Evolutionary conservation across 139 green algal genomes (phyloP).

Genomic region (Micractinium conductrix): DNA sequence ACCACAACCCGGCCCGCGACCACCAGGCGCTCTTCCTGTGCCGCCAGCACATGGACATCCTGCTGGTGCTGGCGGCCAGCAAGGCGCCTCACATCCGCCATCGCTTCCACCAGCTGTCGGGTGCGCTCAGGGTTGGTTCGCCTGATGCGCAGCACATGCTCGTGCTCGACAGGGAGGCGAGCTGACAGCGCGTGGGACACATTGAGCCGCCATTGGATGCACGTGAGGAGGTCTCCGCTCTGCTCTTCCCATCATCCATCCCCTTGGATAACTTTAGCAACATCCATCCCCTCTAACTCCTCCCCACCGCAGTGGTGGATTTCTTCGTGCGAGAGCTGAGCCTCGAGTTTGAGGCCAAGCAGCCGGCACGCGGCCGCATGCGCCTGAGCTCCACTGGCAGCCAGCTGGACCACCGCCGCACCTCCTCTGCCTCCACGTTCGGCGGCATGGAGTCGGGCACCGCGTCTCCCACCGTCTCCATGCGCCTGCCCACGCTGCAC

Average conservation of each 20-base stretch:
- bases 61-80: conserved; percentile 44
- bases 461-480: background rate
- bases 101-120: conserved; percentile 56
- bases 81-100: conserved; percentile 15
- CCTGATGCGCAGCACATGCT: too few species aligned
- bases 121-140: too few species aligned
- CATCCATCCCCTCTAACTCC: too few species aligned
- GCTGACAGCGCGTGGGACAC: too few species aligned
- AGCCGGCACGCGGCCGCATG: conserved; percentile 30
- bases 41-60: conserved; percentile 43
- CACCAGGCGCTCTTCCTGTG: conserved; percentile 50
- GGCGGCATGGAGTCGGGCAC: conserved; percentile 5
- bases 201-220: too few species aligned
- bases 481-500: background rate
- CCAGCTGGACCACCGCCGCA: conserved; percentile 27
- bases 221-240: too few species aligned
- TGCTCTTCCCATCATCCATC: too few species aligned
- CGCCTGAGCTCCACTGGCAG: conserved; percentile 27
- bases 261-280: too few species aligned
- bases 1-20: conserved; percentile 47
- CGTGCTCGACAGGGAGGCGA: background rate
- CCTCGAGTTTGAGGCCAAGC: conserved; percentile 58
- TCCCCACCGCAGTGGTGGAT: conserved; percentile 40
- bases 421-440: background rate
- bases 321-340: conserved; percentile 60